phyloP scores from a whole-genome alignment of 352 stramenopile genomes.

The Phytophthora pinifolia region DNA sequence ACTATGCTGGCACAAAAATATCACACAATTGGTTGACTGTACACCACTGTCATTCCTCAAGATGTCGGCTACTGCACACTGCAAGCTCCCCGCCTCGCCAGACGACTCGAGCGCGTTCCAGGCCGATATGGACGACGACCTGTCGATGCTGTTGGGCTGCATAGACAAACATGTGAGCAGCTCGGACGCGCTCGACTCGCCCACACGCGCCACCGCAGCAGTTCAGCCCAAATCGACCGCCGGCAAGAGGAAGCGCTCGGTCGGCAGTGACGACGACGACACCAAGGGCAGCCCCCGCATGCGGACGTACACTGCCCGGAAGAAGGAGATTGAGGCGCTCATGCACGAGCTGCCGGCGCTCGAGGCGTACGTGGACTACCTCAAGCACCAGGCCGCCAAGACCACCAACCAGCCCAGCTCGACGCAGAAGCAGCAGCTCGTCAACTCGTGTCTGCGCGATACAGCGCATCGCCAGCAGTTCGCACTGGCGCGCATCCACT shows the following conservation, averaged over 20 bases:
- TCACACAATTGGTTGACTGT: too few relatives aligned
- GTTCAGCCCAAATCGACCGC: not conserved
- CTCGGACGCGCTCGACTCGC: slow-evolving; percentile 10
- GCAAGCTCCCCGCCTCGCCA: slow-evolving; percentile 1
- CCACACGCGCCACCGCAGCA: not conserved
- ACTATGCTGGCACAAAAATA: too few relatives aligned
- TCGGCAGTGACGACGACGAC: slow-evolving; percentile 14
- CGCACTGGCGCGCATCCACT: slow-evolving; percentile 21
- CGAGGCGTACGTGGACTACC: slow-evolving; percentile 35
- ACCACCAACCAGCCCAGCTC: slow-evolving; percentile 29
- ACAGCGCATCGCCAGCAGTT: slow-evolving; percentile 23
- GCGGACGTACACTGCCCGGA: slow-evolving; percentile 33
- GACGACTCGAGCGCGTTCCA: slow-evolving; percentile 12
- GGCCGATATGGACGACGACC: slow-evolving; percentile 6
- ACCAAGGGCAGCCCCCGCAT: slow-evolving; percentile 11
- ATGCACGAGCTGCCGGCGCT: slow-evolving; percentile 26
- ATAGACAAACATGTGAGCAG: slow-evolving; percentile 11
- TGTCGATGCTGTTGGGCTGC: slow-evolving; percentile 11
- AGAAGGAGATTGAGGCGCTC: slow-evolving; percentile 34
- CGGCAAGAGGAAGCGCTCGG: slow-evolving; percentile 17
- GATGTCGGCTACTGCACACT: slow-evolving; percentile 12
- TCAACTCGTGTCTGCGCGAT: slow-evolving; percentile 32
- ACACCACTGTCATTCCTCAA: slow-evolving; percentile 18
- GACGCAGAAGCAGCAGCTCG: slow-evolving; percentile 33
- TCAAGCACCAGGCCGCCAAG: slow-evolving; percentile 33